Conservation (phyloP, 192 early-diverging fungal species). For the Coemansia sp. region DNA sequence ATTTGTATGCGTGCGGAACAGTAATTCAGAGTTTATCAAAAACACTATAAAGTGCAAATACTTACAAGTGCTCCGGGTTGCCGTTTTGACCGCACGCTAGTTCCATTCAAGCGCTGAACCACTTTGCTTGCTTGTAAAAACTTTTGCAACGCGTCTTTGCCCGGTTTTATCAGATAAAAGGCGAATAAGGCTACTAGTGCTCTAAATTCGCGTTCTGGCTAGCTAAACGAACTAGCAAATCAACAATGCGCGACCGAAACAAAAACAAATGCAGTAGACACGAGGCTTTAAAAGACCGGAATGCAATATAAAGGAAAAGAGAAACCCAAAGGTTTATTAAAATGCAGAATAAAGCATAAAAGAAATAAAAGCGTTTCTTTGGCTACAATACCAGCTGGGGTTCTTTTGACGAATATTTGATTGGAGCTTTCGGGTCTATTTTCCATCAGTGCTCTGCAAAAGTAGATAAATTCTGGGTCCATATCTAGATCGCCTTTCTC, state of each 20-base stretch:
- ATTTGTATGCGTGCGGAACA: background rate
- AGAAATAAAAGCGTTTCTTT: too few species aligned
- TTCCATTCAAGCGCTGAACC: constrained; percentile 17
- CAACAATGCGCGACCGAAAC: background rate
- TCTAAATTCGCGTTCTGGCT: background rate
- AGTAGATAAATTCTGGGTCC: constrained; percentile 59
- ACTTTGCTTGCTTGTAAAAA: background rate
- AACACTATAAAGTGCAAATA: background rate
- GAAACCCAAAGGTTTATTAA: background rate
- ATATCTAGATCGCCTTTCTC: too few species aligned
- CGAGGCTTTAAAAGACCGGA: background rate
- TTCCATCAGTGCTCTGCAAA: background rate
- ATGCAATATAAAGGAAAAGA: constrained; percentile 13
- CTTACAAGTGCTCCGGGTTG: constrained; percentile 20
- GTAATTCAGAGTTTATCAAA: background rate
- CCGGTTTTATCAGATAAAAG: too few species aligned
- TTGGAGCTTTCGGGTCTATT: too few species aligned
- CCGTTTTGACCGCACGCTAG: constrained; percentile 12
- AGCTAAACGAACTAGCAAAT: background rate
- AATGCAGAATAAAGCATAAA: too few species aligned
- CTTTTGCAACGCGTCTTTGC: background rate
- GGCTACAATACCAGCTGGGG: too few species aligned
- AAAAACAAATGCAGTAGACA: constrained; percentile 3
- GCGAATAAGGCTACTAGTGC: background rate
- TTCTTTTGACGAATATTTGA: too few species aligned